Percentiles rank a stretch among this genome's conserved stretches.
These are phyloP conservation scores for Lipomyces sp. DNA, from an alignment of 805 yeast species.

Conservation along the genomic window DNA sequence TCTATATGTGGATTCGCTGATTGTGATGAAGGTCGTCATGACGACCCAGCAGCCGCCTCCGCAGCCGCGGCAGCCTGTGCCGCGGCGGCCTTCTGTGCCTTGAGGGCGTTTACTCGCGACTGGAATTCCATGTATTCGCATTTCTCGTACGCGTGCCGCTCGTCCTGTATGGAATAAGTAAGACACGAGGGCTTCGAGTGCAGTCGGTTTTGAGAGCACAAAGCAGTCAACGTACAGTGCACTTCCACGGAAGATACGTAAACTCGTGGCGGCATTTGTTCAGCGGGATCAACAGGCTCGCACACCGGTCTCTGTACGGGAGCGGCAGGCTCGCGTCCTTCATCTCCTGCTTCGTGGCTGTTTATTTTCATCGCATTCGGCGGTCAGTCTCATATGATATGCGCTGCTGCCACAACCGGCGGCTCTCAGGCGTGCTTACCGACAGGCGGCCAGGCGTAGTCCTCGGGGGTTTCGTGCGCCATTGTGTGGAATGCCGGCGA, in stretches of 20 bases:
- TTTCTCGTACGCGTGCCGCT: slow-evolving; percentile 79
- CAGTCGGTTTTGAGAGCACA: neutral
- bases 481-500: neutral
- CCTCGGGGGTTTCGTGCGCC: slow-evolving; percentile 24
- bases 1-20: too few relatives aligned
- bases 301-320: slow-evolving; percentile 81
- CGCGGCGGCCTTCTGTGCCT: slow-evolving; percentile 47
- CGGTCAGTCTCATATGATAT: neutral
- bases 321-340: slow-evolving; percentile 74
- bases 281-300: slow-evolving; percentile 56
- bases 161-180: slow-evolving; percentile 43
- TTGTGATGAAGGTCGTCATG: too few relatives aligned
- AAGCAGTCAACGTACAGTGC: slow-evolving; percentile 36
- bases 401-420: neutral
- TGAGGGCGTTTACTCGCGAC: slow-evolving; percentile 72
- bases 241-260: slow-evolving; percentile 63
- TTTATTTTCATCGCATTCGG: neutral
- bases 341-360: slow-evolving; percentile 80
- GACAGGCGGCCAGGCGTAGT: slow-evolving; percentile 24
- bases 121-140: slow-evolving; percentile 79
- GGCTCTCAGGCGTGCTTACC: slow-evolving; percentile 12
- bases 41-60: slow-evolving; percentile 22
- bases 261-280: slow-evolving; percentile 60
- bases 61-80: slow-evolving; percentile 17
- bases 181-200: neutral